These are phyloP conservation scores for Termitomyces heimii DNA, from an alignment of 768 basidiomycete species.

Conservation along the genomic window DNA sequence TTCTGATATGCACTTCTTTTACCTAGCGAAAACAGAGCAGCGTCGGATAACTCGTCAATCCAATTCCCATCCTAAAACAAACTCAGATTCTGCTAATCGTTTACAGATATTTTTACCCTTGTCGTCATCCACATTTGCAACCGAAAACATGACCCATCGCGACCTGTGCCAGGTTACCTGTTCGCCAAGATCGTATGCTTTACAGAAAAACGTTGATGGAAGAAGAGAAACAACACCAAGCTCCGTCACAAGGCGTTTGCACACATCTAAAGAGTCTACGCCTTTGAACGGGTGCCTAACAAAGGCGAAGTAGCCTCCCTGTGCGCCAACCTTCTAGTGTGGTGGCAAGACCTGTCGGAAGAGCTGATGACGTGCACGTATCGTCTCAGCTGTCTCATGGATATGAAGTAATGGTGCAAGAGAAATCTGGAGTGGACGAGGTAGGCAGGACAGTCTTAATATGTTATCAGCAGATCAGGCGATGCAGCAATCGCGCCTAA, in stretches of 20 bases:
- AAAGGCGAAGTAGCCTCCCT: slow-evolving; percentile 77
- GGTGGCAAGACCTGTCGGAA: slow-evolving; percentile 45
- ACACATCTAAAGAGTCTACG: slow-evolving; percentile 45
- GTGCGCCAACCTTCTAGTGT: slow-evolving; percentile 57
- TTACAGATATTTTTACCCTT: slow-evolving; percentile 46
- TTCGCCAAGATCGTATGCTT: slow-evolving; percentile 25
- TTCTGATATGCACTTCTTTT: not conserved
- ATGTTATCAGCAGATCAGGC: slow-evolving; percentile 39
- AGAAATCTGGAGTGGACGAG: slow-evolving; percentile 66
- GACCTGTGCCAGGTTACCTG: slow-evolving; percentile 31
- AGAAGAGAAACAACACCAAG: slow-evolving; percentile 67
- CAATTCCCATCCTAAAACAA: slow-evolving; percentile 31
- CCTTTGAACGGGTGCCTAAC: slow-evolving; percentile 58
- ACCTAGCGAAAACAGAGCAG: not conserved
- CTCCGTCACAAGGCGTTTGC: slow-evolving; percentile 50
- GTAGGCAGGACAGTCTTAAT: slow-evolving; percentile 60
- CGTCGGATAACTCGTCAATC: not conserved
- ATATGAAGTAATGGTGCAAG: slow-evolving; percentile 56
- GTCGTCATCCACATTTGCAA: slow-evolving; percentile 73
- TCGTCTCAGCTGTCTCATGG: slow-evolving; percentile 36
- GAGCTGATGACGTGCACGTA: slow-evolving; percentile 47
- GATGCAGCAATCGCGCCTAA: slow-evolving; percentile 68
- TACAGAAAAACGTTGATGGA: slow-evolving; percentile 59
- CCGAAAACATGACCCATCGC: slow-evolving; percentile 72
- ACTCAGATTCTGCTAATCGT: slow-evolving; percentile 36